Evolutionary conservation across 1,284 basidiomycete genomes (phyloP), one percentile per base, ranked within the genome.

Genomic region (Puccinia sorghi): DNA sequence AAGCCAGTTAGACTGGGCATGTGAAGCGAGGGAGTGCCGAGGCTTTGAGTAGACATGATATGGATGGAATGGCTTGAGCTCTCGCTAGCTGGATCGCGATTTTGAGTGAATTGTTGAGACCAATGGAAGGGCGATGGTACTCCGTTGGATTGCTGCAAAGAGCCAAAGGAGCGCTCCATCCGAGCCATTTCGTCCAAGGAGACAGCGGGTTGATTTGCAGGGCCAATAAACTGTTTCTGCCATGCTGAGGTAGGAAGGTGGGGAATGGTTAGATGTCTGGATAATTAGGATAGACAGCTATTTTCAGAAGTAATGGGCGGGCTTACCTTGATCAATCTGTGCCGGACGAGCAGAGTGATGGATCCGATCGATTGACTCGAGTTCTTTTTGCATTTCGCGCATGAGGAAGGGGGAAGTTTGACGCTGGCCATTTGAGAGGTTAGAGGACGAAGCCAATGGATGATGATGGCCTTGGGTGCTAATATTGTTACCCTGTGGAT

Each of bases 161-260:
- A 52, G 13, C 48, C 59, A 54, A 74, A 74, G 46, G 61, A 74
- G 2, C 52, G 57, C 7, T 74, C 72, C 72, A 74, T 64, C 22
- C 32, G 57, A 74, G 72, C 72, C 41, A 74, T 41, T 48, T 74
- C 72, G 43, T 74, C 46, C 39, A 39, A 22, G 57, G 72, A 39
- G 17, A 74, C 43, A 0, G 59, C 6, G 5, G 39, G 41, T 15
- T n/a, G 11, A 2, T 54, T 25, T 9, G 72, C 50, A 2, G 57
- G 43, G 27, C 22, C 41, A 12, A 48, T 41, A 17, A 74, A 74
- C n/a, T 74, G 72, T 56, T 74, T 46, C 12, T 66, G 54, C 72
- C 72, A 74, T 59, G 59, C 72, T 74, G 25, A 48, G 13, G 64
- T 8, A 64, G 39, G 46, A 11, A 50, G 46, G 20, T 41, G 37